Conservation (phyloP, 164 flowering plant species). For the Magnolia kwangsiensis region DNA sequence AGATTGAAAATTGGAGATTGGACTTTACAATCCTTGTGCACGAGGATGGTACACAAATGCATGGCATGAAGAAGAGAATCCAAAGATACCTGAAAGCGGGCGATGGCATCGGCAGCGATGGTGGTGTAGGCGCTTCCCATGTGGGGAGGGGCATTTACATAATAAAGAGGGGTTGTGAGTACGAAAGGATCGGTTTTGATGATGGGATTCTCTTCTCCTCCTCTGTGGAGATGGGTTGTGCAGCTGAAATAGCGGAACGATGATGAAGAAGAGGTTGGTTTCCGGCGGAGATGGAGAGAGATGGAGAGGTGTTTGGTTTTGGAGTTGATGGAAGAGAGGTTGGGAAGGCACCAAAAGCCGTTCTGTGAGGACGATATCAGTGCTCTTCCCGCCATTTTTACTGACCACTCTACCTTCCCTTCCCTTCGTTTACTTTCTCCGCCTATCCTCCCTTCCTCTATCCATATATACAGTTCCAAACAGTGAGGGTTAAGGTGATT, state of each 20-base stretch:
- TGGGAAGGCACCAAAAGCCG: conserved; percentile 39
- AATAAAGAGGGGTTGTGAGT: conserved; percentile 92
- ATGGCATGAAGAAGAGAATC: neutral
- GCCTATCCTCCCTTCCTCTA: neutral
- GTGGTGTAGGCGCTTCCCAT: conserved; percentile 99
- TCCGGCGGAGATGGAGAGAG: conserved; percentile 26
- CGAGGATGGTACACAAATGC: too few species aligned
- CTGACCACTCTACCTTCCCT: neutral
- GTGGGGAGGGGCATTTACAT: conserved; percentile 99
- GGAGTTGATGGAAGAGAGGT: conserved; percentile 22
- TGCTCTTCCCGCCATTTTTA: conserved; percentile 46
- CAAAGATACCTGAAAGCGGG: conserved; percentile 82
- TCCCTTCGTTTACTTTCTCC: neutral
- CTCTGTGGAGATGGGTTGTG: conserved; percentile 8
- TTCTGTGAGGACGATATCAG: conserved; percentile 41
- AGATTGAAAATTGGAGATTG: too few species aligned
- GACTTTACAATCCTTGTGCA: too few species aligned
- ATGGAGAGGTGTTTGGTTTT: conserved; percentile 17
- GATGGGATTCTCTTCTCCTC: neutral
- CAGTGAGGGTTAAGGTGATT: too few species aligned
- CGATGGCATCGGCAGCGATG: conserved; percentile 93
- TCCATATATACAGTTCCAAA: neutral
- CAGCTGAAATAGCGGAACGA: conserved; percentile 24
- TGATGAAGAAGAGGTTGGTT: conserved; percentile 17
- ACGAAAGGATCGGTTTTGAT: conserved; percentile 50